Evolutionary conservation across 2,329 filamentous ascomycete genomes (phyloP).

Genomic region (Apiospora phragmitis): DNA sequence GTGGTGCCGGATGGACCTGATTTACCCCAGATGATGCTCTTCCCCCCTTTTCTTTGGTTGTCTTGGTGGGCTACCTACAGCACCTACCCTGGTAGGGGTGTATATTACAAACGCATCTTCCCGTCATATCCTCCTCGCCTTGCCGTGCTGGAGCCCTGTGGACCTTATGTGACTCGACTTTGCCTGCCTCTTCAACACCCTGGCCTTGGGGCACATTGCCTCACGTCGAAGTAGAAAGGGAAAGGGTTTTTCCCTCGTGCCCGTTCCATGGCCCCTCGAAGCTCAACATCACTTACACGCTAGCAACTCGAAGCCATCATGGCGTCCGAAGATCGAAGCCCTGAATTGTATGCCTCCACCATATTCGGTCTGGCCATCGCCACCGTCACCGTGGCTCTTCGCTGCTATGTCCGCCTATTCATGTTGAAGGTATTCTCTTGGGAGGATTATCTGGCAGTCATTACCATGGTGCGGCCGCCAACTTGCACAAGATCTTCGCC

Average conservation of each 20-base stretch:
- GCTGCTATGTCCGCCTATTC: slow-evolving; percentile 28
- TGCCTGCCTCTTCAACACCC: neutral
- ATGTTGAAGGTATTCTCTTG: slow-evolving; percentile 25
- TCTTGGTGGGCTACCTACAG: neutral
- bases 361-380: neutral
- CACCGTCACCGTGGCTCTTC: slow-evolving; percentile 24
- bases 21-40: neutral
- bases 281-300: neutral
- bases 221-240: neutral
- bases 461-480: slow-evolving; percentile 22
- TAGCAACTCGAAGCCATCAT: slow-evolving; percentile 9
- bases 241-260: neutral
- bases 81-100: too few relatives aligned
- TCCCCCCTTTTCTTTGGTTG: neutral
- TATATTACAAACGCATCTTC: neutral
- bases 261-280: neutral
- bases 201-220: neutral
- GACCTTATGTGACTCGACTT: neutral
- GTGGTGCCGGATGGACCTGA: neutral
- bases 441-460: slow-evolving; percentile 28
- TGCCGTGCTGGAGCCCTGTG: neutral
- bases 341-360: neutral
- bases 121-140: neutral
- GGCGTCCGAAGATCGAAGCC: neutral
- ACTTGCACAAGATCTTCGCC: too few relatives aligned